Conservation (phyloP, 2,329 filamentous ascomycete species). For the Talaromyces sp. region DNA sequence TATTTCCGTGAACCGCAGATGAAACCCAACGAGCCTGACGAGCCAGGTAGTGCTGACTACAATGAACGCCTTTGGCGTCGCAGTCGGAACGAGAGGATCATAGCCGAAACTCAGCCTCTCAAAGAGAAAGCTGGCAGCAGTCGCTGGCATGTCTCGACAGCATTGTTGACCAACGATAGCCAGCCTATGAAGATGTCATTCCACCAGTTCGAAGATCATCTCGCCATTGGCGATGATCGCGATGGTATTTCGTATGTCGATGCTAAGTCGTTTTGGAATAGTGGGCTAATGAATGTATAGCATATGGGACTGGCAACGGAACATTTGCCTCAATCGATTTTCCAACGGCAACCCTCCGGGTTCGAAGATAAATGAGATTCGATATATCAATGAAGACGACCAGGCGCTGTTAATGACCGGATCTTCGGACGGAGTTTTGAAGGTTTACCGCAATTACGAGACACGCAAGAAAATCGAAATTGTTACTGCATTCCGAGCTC, state of each 20-base stretch:
- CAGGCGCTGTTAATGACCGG: constrained; percentile 92
- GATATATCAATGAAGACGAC: constrained; percentile 98
- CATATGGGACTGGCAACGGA: constrained; percentile 89
- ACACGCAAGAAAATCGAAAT: constrained; percentile 71
- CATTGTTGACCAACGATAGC: constrained; percentile 81
- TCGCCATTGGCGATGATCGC: constrained; percentile 87
- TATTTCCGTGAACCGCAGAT: constrained; percentile 99
- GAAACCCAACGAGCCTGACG: constrained; percentile 92
- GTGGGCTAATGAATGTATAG: constrained; percentile 32
- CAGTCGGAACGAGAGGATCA: constrained; percentile 86
- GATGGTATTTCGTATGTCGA: constrained; percentile 68
- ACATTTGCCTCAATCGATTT: constrained; percentile 73
- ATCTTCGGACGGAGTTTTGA: constrained; percentile 89
- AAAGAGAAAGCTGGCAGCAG: constrained; percentile 83
- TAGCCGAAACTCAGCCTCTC: constrained; percentile 86
- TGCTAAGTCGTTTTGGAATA: background rate
- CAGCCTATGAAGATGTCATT: constrained; percentile 93
- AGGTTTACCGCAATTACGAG: constrained; percentile 91
- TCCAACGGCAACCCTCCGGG: constrained; percentile 90
- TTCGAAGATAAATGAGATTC: constrained; percentile 88
- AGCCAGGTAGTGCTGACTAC: constrained; percentile 93
- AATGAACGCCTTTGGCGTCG: constrained; percentile 92
- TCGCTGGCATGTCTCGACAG: constrained; percentile 79
- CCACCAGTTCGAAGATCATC: constrained; percentile 95
- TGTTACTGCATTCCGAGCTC: constrained; percentile 83